Conservation (phyloP, 139 green algal species). For the Chlorella sp. region DNA sequence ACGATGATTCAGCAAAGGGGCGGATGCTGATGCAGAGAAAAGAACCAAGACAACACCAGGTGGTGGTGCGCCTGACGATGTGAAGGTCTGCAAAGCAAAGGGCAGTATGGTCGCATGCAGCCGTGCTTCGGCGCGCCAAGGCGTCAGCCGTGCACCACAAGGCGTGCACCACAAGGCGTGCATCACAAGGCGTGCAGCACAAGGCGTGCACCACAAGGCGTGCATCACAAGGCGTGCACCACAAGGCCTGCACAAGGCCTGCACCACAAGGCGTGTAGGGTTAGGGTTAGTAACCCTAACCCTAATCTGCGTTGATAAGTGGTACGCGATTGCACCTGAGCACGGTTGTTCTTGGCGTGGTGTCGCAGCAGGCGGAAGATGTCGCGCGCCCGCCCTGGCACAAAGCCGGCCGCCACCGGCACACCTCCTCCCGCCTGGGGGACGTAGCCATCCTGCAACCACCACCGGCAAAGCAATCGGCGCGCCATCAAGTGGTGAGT, state of each 20-base stretch:
- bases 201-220: background rate
- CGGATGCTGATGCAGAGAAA: no score
- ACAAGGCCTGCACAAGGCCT: background rate
- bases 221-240: background rate
- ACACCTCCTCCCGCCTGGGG: background rate
- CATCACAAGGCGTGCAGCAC: no score
- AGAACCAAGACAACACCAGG: no score
- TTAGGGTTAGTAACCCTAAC: background rate
- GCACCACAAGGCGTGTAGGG: background rate
- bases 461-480: no score
- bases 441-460: background rate
- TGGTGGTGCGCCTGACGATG: no score
- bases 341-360: constrained; percentile 32
- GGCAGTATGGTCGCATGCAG: no score
- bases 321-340: constrained; percentile 11
- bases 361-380: constrained; percentile 32
- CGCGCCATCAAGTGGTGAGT: no score
- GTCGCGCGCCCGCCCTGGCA: constrained; percentile 22
- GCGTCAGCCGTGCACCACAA: no score
- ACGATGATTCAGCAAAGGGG: background rate
- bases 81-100: background rate
- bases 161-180: no score
- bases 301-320: background rate
- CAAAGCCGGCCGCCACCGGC: constrained; percentile 23
- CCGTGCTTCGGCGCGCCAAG: no score